Evolutionary conservation across 768 basidiomycete species (phyloP).

Genomic region (Boletales sp.): DNA sequence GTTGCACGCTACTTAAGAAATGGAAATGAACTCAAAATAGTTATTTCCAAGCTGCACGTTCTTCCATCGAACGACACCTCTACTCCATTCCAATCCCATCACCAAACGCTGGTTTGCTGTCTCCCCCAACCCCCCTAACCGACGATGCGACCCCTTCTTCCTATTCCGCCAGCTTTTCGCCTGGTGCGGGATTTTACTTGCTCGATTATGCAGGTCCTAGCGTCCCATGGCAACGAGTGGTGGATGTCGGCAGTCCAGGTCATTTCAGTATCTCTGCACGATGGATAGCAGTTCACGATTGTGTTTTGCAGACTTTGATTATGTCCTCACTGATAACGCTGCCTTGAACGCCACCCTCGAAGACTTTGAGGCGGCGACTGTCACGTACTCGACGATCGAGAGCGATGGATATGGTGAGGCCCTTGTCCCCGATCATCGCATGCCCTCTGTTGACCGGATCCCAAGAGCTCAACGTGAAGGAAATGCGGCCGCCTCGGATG

Average conservation of each 20-base stretch:
- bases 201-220: slow-evolving; percentile 76
- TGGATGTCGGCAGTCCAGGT: slow-evolving; percentile 51
- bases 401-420: slow-evolving; percentile 74
- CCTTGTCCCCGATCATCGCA: slow-evolving; percentile 13
- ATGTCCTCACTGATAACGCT: slow-evolving; percentile 69
- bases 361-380: slow-evolving; percentile 68
- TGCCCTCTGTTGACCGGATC: slow-evolving; percentile 8
- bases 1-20: slow-evolving; percentile 22
- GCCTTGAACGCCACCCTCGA: slow-evolving; percentile 57
- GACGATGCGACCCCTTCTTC: slow-evolving; percentile 50
- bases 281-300: neutral
- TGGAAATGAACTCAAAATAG: slow-evolving; percentile 36
- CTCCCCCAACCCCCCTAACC: slow-evolving; percentile 48
- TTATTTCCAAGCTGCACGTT: slow-evolving; percentile 85
- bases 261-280: slow-evolving; percentile 14
- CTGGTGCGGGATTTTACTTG: slow-evolving; percentile 80
- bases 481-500: slow-evolving; percentile 88
- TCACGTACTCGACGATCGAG: slow-evolving; percentile 66
- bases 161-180: slow-evolving; percentile 75
- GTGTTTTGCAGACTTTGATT: slow-evolving; percentile 49
- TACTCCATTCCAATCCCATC: slow-evolving; percentile 75
- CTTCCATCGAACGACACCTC: slow-evolving; percentile 80
- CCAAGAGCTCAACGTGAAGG: slow-evolving; percentile 83
- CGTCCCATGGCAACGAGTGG: slow-evolving; percentile 83
- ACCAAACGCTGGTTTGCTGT: slow-evolving; percentile 28